Evolutionary conservation across 257 asterid species (phyloP).

Genomic region (Ligustrum vulgare): DNA sequence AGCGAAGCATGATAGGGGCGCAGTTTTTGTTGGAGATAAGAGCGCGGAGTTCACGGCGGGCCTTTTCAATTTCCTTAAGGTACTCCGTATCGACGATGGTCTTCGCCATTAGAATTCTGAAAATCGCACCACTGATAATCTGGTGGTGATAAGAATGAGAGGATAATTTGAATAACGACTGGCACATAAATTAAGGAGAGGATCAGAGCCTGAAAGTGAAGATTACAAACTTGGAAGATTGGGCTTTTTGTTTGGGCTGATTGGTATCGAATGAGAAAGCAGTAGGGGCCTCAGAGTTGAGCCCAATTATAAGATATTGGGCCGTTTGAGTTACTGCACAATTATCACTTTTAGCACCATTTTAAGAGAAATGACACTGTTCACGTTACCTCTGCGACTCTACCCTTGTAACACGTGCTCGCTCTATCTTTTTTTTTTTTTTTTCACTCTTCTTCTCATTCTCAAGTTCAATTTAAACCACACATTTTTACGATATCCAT

Average conservation of each 20-base stretch:
- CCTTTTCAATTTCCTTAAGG: conserved; percentile 72
- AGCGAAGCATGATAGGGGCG: conserved; percentile 95
- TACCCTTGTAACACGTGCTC: no score
- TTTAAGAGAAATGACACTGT: no score
- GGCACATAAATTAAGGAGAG: background rate
- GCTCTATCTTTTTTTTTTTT: no score
- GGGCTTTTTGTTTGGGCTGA: background rate
- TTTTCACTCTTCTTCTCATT: no score
- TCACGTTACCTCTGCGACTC: no score
- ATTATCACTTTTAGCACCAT: no score
- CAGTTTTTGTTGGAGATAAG: conserved; percentile 78
- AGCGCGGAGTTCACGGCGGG: conserved; percentile 93
- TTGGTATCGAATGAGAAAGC: background rate
- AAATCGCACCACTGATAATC: background rate
- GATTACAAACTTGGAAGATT: background rate
- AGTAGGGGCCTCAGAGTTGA: no score
- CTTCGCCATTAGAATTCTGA: conserved; percentile 62
- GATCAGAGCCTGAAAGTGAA: background rate
- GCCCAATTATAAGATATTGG: no score
- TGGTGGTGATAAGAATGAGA: background rate
- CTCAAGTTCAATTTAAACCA: no score
- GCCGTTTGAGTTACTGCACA: no score
- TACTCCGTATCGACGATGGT: conserved; percentile 72
- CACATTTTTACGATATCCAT: no score
- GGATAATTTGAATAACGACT: background rate